Conservation (phyloP, 2,329 filamentous ascomycete genomes). For the Colletotrichum phormii region DNA sequence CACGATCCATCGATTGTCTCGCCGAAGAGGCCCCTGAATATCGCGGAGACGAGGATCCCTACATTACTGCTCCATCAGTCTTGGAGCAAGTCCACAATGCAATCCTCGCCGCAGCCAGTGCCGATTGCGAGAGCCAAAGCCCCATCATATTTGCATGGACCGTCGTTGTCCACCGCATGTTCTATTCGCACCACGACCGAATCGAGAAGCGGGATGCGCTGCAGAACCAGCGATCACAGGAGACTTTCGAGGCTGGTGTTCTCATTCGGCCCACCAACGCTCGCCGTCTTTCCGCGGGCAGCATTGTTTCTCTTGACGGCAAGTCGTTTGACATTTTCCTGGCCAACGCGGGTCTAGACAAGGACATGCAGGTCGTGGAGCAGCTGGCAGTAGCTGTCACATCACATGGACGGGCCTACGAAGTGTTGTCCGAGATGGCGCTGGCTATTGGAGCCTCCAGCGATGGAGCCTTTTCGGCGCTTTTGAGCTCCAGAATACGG, state of each 20-base stretch:
- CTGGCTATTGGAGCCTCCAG: constrained; percentile 57
- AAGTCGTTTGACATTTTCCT: constrained; percentile 70
- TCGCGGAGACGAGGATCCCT: constrained; percentile 58
- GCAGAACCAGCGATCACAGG: constrained; percentile 68
- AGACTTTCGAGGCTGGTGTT: constrained; percentile 64
- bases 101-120: constrained; percentile 70
- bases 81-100: constrained; percentile 80
- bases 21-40: constrained; percentile 46
- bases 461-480: constrained; percentile 60
- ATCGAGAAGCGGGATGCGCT: constrained; percentile 70
- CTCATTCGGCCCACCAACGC: constrained; percentile 52
- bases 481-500: constrained; percentile 73
- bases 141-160: constrained; percentile 87
- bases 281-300: constrained; percentile 70
- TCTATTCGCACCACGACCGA: constrained; percentile 70
- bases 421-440: constrained; percentile 64
- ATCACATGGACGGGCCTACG: constrained; percentile 63
- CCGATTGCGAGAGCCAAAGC: constrained; percentile 70
- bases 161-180: constrained; percentile 78
- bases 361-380: constrained; percentile 64
- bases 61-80: constrained; percentile 76
- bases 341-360: constrained; percentile 59
- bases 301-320: constrained; percentile 71
- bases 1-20: constrained; percentile 66
- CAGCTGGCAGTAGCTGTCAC: constrained; percentile 62